Evolutionary conservation across 805 yeast species (phyloP).

Genomic region (Kuraishia capsulata): DNA sequence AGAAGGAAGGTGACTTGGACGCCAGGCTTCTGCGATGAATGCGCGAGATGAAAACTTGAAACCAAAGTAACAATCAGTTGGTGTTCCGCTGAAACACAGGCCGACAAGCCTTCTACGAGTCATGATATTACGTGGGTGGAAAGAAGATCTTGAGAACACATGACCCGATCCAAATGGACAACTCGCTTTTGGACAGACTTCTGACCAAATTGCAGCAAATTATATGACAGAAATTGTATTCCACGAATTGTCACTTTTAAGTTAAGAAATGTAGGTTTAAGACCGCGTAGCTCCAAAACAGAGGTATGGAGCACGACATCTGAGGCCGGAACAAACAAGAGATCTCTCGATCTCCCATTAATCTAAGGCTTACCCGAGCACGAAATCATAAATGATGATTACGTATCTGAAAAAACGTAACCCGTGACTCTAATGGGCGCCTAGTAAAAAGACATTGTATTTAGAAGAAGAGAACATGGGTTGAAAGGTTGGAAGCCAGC

Average conservation of each 20-base stretch:
- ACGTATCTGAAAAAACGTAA: constrained; percentile 38
- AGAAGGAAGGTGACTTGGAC: constrained; percentile 47
- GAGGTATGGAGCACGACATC: constrained; percentile 43
- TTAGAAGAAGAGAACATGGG: constrained; percentile 12
- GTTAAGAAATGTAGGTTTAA: constrained; percentile 47
- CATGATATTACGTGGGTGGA: too few species aligned
- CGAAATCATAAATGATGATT: constrained; percentile 43
- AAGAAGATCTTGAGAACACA: too few species aligned
- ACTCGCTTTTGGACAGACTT: too few species aligned
- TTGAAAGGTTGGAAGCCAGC: constrained; percentile 9
- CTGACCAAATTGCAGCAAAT: too few species aligned
- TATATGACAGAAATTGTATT: too few species aligned
- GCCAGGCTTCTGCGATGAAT: constrained; percentile 32
- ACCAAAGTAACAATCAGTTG: background rate
- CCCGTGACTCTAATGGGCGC: constrained; percentile 83
- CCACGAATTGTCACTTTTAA: background rate
- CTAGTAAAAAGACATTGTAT: constrained; percentile 38
- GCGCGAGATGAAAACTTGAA: too few species aligned
- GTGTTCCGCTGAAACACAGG: too few species aligned
- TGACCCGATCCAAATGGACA: too few species aligned
- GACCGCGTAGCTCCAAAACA: constrained; percentile 57
- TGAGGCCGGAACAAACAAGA: constrained; percentile 40
- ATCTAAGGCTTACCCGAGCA: constrained; percentile 95
- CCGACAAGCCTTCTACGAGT: too few species aligned
- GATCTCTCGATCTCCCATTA: constrained; percentile 20